Base-by-base conservation (phyloP, 768 basidiomycete genomes). In the Ramaria sp. region DNA sequence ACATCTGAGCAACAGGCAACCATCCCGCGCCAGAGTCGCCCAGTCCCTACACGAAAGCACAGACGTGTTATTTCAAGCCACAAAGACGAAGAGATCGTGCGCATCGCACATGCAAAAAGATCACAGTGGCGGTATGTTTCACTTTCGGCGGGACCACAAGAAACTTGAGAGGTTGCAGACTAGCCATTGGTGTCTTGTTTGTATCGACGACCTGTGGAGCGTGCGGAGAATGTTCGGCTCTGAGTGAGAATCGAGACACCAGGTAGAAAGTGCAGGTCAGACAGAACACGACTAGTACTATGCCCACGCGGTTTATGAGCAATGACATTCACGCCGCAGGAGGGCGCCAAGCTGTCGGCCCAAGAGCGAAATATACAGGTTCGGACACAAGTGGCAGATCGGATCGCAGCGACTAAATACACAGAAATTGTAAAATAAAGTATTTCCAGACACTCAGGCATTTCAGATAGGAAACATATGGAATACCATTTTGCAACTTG, bases 61-160 rank as follows among this genome's bases (percentile, higher is more conserved):
- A n/a, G 18, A 47, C 12, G 49, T 55, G 27, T 51, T 43, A 34
- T 24, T 27, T 25, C n/a, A n/a, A 10, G 24, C 32, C 32, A 67
- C 15, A 41, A 32, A 44, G 44, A 42, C 16, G 47, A 50, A 20
- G 22, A 37, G 43, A 56, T 60, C 32, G 3, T 34, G 13, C 8
- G 32, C 8, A 34, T 34, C 85, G 62, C 66, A 91, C 91, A 76
- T 96, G 93, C 38, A 91, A 70, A 66, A 95, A 91, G 62, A 95
- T 85, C 59, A 95, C 79, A 0, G 89, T 92, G 7, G 89, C 88
- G 7, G 87, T 83, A 67, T 95, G 92, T 59, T 76, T 80, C 37
- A 71, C 62, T 39, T 70, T 63, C 10, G 88, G 73, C 36, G 76
- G 71, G 28, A 85, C 71, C 28, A 74, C 71, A 58, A 84, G 66